Evolutionary conservation across 495 filamentous ascomycete species (phyloP).

Genomic region (Neurospora sp.): DNA sequence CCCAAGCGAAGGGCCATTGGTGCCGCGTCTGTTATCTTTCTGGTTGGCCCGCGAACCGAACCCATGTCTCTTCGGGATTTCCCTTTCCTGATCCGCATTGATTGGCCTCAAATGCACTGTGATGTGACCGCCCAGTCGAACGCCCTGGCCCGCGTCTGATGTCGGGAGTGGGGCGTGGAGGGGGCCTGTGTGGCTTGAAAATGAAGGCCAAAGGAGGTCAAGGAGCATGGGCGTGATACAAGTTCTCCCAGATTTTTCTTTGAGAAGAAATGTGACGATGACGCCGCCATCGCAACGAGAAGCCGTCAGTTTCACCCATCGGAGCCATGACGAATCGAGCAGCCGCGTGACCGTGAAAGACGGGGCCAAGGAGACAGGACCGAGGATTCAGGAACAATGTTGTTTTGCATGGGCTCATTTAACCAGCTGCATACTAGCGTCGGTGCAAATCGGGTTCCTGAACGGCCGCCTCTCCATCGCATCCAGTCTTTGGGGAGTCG

Average conservation of each 20-base stretch:
- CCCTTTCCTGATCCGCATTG: slow-evolving; percentile 1
- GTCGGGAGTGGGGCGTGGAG: not conserved
- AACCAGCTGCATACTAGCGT: not conserved
- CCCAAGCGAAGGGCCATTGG: not conserved
- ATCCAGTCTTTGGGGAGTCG: not conserved
- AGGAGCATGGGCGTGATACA: not conserved
- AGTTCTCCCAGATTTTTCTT: not conserved
- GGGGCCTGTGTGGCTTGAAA: not conserved
- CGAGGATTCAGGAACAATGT: not conserved
- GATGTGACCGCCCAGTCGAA: not conserved
- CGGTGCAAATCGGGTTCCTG: not conserved
- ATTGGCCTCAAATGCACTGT: not conserved
- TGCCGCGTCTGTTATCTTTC: not conserved
- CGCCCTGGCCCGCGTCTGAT: not conserved
- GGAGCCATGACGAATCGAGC: not conserved
- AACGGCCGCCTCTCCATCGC: not conserved
- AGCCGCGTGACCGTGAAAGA: not conserved
- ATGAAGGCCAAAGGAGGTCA: not conserved
- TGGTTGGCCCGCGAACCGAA: slow-evolving; percentile 11
- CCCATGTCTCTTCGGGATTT: slow-evolving; percentile 9
- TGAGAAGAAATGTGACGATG: not conserved
- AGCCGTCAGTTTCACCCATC: not conserved
- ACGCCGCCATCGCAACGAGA: not conserved
- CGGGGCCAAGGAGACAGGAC: not conserved
- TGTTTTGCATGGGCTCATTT: not conserved